Percentiles rank a stretch among this genome's conserved stretches.
Evolutionary conservation across 257 asterid genomes (phyloP).

Genomic region (Fraxinus excelsior): DNA sequence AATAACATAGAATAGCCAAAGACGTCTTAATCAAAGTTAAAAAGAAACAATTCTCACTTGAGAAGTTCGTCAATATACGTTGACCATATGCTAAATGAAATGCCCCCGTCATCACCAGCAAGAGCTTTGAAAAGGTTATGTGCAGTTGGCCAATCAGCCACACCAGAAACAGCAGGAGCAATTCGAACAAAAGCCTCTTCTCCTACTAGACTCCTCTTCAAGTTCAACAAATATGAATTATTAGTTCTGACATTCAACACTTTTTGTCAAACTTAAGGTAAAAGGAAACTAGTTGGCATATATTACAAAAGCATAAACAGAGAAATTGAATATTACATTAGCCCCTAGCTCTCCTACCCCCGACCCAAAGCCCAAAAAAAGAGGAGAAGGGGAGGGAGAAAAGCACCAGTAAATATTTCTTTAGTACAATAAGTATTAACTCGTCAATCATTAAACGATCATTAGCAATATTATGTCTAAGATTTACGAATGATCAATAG

Average conservation of each 20-base stretch:
- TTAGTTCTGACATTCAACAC: slow-evolving; percentile 16
- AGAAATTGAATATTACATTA: not conserved
- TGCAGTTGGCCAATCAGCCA: slow-evolving; percentile 87
- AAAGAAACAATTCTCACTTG: slow-evolving; percentile 59
- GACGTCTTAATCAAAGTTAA: not conserved
- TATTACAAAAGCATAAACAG: not conserved
- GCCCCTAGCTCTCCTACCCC: not conserved
- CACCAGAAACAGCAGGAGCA: slow-evolving; percentile 94
- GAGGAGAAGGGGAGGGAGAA: not conserved
- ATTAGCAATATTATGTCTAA: not conserved
- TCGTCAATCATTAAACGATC: not conserved
- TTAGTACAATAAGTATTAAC: too few species aligned
- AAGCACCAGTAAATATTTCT: not conserved
- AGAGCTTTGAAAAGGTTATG: slow-evolving; percentile 94
- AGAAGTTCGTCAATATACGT: slow-evolving; percentile 76
- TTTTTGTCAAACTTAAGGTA: slow-evolving; percentile 10
- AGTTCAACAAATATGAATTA: slow-evolving; percentile 28
- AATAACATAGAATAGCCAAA: slow-evolving; percentile 11
- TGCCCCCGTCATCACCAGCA: slow-evolving; percentile 71
- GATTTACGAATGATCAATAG: not conserved
- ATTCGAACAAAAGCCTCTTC: slow-evolving; percentile 96
- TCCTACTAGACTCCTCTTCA: slow-evolving; percentile 73
- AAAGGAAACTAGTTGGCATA: not conserved
- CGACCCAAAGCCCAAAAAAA: not conserved
- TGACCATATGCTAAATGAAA: slow-evolving; percentile 76